A percentile compares a stretch with the other conserved stretches of the same genome.
These are phyloP conservation scores for Ceratonia siliqua DNA, from an alignment of 306 rosid genomes.

Conservation along the genomic window DNA sequence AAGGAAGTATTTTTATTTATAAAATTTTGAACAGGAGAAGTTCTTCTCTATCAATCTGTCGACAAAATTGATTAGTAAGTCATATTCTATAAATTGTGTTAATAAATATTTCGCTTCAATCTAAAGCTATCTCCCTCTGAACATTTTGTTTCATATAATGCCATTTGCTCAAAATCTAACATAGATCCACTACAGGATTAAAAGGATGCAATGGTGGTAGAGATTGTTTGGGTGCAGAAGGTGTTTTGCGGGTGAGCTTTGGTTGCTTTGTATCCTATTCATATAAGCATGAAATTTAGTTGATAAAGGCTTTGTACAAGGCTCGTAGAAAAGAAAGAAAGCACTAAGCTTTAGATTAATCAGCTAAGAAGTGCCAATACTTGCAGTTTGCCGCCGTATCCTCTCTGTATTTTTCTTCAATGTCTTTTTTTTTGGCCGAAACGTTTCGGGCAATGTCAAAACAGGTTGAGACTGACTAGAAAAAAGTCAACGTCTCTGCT, in stretches of 20 bases:
- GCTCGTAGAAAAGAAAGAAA: not conserved
- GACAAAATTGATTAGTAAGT: not conserved
- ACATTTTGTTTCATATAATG: slow-evolving; percentile 5
- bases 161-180: slow-evolving; percentile 15
- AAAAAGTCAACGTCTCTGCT: too few relatives aligned
- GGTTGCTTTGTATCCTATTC: slow-evolving; percentile 94
- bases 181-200: slow-evolving; percentile 51
- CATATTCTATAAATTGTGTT: not conserved
- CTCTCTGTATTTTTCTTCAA: too few relatives aligned
- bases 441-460: too few relatives aligned
- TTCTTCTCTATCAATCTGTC: not conserved
- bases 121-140: slow-evolving; percentile 8
- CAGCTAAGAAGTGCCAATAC: too few relatives aligned
- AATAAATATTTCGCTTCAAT: slow-evolving; percentile 15
- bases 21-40: not conserved
- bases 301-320: not conserved
- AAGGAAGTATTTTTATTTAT: not conserved
- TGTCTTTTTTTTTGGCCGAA: too few relatives aligned
- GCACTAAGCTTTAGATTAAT: not conserved
- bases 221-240: slow-evolving; percentile 93
- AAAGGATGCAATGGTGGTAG: slow-evolving; percentile 80
- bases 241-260: slow-evolving; percentile 95
- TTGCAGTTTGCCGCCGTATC: too few relatives aligned
- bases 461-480: too few relatives aligned
- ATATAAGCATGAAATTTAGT: slow-evolving; percentile 11